A percentile compares a stretch with the other conserved stretches of the same genome.
These are phyloP conservation scores for Irpex rosettiformis DNA, from an alignment of 1,284 basidiomycete genomes.

Conservation along the genomic window DNA sequence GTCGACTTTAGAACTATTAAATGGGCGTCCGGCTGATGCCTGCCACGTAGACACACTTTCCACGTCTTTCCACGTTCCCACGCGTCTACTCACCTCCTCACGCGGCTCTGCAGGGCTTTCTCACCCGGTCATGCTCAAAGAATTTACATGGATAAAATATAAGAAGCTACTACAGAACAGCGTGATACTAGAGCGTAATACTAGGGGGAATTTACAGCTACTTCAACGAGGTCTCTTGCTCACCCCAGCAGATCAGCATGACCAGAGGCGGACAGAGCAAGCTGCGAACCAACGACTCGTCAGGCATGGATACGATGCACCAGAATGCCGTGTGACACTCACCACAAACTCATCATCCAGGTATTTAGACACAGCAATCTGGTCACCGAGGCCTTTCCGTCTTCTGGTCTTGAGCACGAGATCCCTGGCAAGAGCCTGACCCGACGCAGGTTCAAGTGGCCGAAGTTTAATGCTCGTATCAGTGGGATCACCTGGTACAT, in stretches of 20 bases:
- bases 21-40: constrained; percentile 29
- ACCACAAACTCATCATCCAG: constrained; percentile 92
- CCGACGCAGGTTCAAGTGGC: constrained; percentile 95
- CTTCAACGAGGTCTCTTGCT: no score
- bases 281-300: constrained; percentile 35
- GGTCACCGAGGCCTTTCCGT: constrained; percentile 92
- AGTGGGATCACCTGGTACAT: constrained; percentile 79
- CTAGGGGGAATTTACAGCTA: no score
- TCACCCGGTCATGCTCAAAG: constrained; percentile 1
- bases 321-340: constrained; percentile 30
- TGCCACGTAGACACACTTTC: constrained; percentile 45
- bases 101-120: constrained; percentile 2
- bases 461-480: constrained; percentile 94
- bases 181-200: constrained; percentile 10
- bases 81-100: constrained; percentile 9
- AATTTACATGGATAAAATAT: constrained; percentile 15
- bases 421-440: constrained; percentile 88
- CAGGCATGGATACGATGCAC: constrained; percentile 7
- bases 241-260: constrained; percentile 84
- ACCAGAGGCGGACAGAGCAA: constrained; percentile 87
- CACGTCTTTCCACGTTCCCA: constrained; percentile 30
- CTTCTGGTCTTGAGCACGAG: constrained; percentile 95
- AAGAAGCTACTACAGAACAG: constrained; percentile 7
- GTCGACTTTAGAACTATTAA: constrained; percentile 25
- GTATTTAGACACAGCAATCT: constrained; percentile 93